Percentiles rank a stretch among this genome's conserved stretches.
Evolutionary conservation across 2,329 filamentous ascomycete genomes (phyloP).

Genomic region (Tothia fuscella): DNA sequence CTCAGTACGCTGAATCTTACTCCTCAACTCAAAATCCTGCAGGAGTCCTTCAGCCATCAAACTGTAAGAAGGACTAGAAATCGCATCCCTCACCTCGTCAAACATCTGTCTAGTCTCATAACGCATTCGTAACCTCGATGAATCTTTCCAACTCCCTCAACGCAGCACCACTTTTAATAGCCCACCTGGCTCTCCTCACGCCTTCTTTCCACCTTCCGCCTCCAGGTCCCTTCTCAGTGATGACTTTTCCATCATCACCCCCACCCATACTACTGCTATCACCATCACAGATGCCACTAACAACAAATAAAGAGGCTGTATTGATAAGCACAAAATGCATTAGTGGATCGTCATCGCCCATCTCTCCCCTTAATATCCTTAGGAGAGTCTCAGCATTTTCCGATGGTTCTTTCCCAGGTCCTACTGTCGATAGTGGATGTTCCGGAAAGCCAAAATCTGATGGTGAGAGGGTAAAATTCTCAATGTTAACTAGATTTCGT

Average conservation of each 20-base stretch:
- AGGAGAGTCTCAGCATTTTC: conserved; percentile 82
- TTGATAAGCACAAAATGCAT: conserved; percentile 93
- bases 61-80: too few relatives aligned
- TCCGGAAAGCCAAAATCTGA: conserved; percentile 73
- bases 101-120: conserved; percentile 5
- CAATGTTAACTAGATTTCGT: conserved; percentile 44
- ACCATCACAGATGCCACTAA: conserved; percentile 75
- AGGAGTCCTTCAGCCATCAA: too few relatives aligned
- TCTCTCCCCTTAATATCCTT: conserved; percentile 60
- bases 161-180: conserved; percentile 76
- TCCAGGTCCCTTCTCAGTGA: conserved; percentile 72
- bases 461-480: conserved; percentile 67
- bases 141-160: conserved; percentile 72
- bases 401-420: conserved; percentile 69
- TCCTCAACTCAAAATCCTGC: too few relatives aligned
- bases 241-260: conserved; percentile 68
- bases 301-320: conserved; percentile 75
- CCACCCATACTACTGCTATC: conserved; percentile 68
- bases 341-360: conserved; percentile 68
- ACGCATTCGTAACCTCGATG: conserved; percentile 58
- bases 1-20: too few relatives aligned
- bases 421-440: conserved; percentile 67
- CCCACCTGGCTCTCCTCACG: conserved; percentile 75
- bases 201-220: conserved; percentile 93
- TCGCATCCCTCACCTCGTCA: too few relatives aligned